These are phyloP conservation scores for baker's yeast (Saccharomyces cerevisiae) DNA, from an alignment of 805 yeast species.

Conservation along the genomic window DNA sequence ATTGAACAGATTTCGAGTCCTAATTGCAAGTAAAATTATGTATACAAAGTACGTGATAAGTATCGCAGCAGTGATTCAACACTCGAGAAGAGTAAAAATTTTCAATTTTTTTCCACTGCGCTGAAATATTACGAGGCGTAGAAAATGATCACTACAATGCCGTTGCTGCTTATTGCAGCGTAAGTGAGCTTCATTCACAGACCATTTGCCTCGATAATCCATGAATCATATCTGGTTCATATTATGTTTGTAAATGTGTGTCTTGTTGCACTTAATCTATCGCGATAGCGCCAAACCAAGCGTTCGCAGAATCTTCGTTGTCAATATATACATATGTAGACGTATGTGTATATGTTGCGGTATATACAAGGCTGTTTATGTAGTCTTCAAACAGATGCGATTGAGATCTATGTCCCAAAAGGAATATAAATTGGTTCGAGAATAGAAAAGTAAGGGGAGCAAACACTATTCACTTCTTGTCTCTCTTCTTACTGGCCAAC, in stretches of 20 bases:
- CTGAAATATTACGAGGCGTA: neutral
- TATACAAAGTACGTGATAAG: neutral
- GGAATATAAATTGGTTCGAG: neutral
- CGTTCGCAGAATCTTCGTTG: neutral
- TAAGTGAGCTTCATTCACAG: neutral
- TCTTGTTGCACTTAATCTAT: too few relatives aligned
- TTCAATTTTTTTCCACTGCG: neutral
- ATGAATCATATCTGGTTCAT: neutral
- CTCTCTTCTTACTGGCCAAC: slow-evolving; percentile 24
- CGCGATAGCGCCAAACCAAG: neutral
- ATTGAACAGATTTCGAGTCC: neutral
- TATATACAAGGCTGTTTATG: neutral
- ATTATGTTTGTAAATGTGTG: too few relatives aligned
- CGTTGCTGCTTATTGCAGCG: neutral
- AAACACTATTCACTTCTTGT: slow-evolving; percentile 14
- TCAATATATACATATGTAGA: neutral
- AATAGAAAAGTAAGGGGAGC: slow-evolving; percentile 1
- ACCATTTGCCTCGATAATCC: neutral
- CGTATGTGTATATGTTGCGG: neutral
- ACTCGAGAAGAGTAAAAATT: neutral
- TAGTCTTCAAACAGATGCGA: neutral
- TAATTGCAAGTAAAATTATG: neutral
- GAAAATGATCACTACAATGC: neutral
- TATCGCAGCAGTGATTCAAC: neutral
- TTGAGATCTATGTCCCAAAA: neutral